Conservation (phyloP, 805 yeast genomes). For the Pichia gijzeniarum region DNA sequence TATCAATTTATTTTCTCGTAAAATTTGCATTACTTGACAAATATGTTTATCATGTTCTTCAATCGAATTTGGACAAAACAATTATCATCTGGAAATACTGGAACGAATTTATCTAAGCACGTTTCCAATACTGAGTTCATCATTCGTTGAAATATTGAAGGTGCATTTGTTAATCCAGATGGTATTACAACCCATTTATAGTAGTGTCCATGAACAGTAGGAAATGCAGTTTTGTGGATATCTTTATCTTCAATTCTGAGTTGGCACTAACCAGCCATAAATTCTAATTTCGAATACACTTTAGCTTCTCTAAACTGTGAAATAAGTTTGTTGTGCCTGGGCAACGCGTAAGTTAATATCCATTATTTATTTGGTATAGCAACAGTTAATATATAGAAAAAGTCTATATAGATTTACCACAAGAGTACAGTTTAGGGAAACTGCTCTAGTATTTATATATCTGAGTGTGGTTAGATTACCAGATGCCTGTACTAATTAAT, state of each 20-base stretch:
- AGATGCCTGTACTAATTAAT: too few species aligned
- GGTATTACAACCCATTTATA: slow-evolving; percentile 25
- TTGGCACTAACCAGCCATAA: slow-evolving; percentile 17
- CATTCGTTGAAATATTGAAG: slow-evolving; percentile 17
- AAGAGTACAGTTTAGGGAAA: too few species aligned
- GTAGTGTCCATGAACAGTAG: slow-evolving; percentile 3
- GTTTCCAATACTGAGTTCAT: slow-evolving; percentile 1
- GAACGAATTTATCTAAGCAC: background rate
- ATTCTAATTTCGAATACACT: slow-evolving; percentile 16
- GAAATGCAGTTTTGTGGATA: slow-evolving; percentile 20
- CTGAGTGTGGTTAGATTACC: too few species aligned
- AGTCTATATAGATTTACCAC: too few species aligned
- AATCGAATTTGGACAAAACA: too few species aligned
- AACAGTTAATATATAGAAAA: too few species aligned
- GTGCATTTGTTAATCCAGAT: slow-evolving; percentile 24
- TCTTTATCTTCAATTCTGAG: slow-evolving; percentile 10
- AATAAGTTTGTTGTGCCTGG: too few species aligned
- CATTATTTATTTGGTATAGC: too few species aligned
- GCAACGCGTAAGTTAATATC: too few species aligned
- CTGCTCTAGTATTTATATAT: too few species aligned
- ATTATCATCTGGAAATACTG: slow-evolving; percentile 3
- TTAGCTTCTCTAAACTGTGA: slow-evolving; percentile 3
- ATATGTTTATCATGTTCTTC: too few species aligned
- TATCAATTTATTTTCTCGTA: background rate
- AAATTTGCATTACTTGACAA: background rate